phyloP scores from a whole-genome alignment of 805 yeast genomes.

The Metschnikowia rubicola region DNA sequence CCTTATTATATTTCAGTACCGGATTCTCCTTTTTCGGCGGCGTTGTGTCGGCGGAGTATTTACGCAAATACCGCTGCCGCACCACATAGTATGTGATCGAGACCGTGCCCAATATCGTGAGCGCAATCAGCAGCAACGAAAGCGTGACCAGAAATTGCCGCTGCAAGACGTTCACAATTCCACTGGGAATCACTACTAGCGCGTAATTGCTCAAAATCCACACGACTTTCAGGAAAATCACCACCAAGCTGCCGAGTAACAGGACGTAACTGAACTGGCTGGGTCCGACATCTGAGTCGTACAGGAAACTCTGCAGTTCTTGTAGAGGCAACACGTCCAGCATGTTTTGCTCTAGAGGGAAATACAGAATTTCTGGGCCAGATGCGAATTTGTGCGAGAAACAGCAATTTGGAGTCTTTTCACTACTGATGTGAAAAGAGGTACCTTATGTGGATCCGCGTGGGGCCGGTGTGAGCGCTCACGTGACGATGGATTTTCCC shows the following conservation, averaged over 20 bases:
- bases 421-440: neutral
- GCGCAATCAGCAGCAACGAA: constrained; percentile 45
- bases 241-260: constrained; percentile 1
- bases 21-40: constrained; percentile 32
- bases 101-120: constrained; percentile 27
- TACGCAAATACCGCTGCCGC: constrained; percentile 60
- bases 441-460: neutral
- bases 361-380: neutral
- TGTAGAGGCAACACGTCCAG: neutral
- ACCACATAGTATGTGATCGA: constrained; percentile 45
- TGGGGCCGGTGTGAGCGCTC: constrained; percentile 1
- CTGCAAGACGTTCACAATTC: constrained; percentile 30
- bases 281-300: neutral
- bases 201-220: constrained; percentile 17
- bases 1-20: constrained; percentile 41
- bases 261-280: constrained; percentile 1
- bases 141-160: constrained; percentile 48
- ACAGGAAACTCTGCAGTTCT: neutral
- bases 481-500: constrained; percentile 3
- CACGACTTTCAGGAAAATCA: constrained; percentile 21
- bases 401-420: neutral
- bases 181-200: constrained; percentile 11
- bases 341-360: neutral
- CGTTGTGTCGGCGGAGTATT: constrained; percentile 47
- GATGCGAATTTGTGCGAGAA: neutral